Percentiles rank a stretch among this genome's conserved stretches.
These are phyloP conservation scores for Fusarium compactum DNA, from an alignment of 2,329 filamentous ascomycete genomes.

Conservation along the genomic window DNA sequence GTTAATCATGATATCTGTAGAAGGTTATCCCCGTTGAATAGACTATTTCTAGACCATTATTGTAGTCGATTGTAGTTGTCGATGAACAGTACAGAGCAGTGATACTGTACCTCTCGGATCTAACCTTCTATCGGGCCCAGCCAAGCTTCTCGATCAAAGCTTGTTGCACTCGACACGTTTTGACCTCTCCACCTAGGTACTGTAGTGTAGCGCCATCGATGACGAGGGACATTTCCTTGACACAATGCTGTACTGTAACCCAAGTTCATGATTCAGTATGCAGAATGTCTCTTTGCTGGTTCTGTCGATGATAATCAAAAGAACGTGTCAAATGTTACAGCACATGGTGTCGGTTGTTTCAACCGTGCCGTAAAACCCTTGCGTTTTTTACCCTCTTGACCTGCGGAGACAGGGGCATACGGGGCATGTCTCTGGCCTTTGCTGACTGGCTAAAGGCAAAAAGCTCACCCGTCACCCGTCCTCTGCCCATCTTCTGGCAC, in stretches of 20 bases:
- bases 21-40: background rate
- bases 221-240: background rate
- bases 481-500: constrained; percentile 8
- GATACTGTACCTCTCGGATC: constrained; percentile 4
- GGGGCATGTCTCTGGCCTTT: constrained; percentile 21
- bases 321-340: background rate
- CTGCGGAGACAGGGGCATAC: constrained; percentile 5
- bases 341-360: background rate
- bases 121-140: constrained; percentile 8
- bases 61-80: background rate
- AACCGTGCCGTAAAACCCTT: constrained; percentile 1
- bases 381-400: background rate
- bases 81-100: background rate
- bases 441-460: constrained; percentile 20
- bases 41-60: background rate
- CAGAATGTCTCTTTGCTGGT: constrained; percentile 1
- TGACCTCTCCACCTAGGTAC: constrained; percentile 3
- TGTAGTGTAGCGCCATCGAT: background rate
- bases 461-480: constrained; percentile 17
- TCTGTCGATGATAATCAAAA: constrained; percentile 18
- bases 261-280: background rate
- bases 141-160: constrained; percentile 28
- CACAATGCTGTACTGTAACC: background rate
- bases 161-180: constrained; percentile 18
- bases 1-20: background rate